These are phyloP conservation scores for Fusarium sp. DNA, from an alignment of 2,329 filamentous ascomycete species.

Conservation along the genomic window DNA sequence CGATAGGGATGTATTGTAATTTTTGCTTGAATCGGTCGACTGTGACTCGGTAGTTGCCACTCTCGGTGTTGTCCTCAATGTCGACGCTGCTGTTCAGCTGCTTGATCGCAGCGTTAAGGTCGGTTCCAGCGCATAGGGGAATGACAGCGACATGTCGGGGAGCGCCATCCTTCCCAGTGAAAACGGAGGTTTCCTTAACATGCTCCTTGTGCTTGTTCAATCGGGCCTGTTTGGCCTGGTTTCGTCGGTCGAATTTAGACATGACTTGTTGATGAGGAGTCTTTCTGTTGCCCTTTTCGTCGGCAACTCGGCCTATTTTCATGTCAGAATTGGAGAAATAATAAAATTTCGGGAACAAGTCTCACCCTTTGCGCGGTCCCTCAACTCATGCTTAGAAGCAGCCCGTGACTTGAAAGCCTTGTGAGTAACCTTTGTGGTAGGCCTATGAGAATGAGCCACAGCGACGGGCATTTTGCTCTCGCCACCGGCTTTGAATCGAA, in stretches of 20 bases:
- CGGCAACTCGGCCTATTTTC: slow-evolving; percentile 75
- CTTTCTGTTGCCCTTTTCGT: slow-evolving; percentile 79
- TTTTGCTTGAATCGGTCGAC: slow-evolving; percentile 96
- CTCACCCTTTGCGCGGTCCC: slow-evolving; percentile 84
- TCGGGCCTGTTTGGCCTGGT: slow-evolving; percentile 92
- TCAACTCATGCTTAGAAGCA: slow-evolving; percentile 86
- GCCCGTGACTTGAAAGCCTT: slow-evolving; percentile 95
- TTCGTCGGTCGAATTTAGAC: slow-evolving; percentile 95
- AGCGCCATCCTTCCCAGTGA: slow-evolving; percentile 86
- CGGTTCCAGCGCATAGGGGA: slow-evolving; percentile 79
- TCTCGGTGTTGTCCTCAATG: slow-evolving; percentile 71
- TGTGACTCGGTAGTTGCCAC: slow-evolving; percentile 70
- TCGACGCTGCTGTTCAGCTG: slow-evolving; percentile 83
- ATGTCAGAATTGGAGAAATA: neutral
- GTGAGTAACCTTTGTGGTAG: slow-evolving; percentile 87
- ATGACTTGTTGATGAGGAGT: slow-evolving; percentile 96
- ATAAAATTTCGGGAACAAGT: neutral
- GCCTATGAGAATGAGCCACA: slow-evolving; percentile 84
- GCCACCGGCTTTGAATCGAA: slow-evolving; percentile 86
- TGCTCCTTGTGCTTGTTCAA: slow-evolving; percentile 85
- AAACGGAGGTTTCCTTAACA: slow-evolving; percentile 80
- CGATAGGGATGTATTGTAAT: slow-evolving; percentile 82
- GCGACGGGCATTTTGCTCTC: slow-evolving; percentile 79
- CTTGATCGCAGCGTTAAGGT: slow-evolving; percentile 72
- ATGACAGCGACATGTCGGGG: slow-evolving; percentile 89